These are phyloP conservation scores for Adiantum capillusveneris DNA, from an alignment of 75 land plant genomes.

Conservation along the genomic window DNA sequence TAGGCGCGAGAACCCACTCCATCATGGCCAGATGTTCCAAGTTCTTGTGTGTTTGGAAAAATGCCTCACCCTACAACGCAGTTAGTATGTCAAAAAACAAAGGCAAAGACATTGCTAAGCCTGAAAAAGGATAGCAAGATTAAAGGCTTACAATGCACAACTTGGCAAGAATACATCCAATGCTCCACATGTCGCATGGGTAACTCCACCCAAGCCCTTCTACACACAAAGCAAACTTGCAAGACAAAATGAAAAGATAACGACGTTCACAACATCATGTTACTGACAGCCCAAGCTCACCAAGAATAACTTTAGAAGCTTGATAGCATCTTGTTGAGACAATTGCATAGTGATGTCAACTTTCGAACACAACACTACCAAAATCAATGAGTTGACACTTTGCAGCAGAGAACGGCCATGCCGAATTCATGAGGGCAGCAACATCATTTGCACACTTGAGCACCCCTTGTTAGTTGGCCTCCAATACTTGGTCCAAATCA, in stretches of 20 bases:
- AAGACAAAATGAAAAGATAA: no score
- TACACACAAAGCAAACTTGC: background rate
- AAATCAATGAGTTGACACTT: constrained; percentile 99
- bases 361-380: constrained; percentile 80
- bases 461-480: no score
- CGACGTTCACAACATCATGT: background rate
- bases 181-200: constrained; percentile 85
- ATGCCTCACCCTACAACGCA: constrained; percentile 65
- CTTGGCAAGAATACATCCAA: constrained; percentile 87
- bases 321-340: constrained; percentile 93
- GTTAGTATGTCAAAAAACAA: no score
- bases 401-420: no score
- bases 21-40: constrained; percentile 98
- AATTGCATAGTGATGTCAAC: constrained; percentile 59
- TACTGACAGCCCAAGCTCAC: constrained; percentile 20
- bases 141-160: constrained; percentile 60
- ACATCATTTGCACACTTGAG: no score
- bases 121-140: no score
- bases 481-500: no score
- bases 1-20: constrained; percentile 91
- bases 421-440: no score
- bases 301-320: constrained; percentile 92
- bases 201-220: constrained; percentile 78
- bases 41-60: constrained; percentile 96
- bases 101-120: no score